Conservation (phyloP, 116 monocot genomes). For the Zostera marina region DNA sequence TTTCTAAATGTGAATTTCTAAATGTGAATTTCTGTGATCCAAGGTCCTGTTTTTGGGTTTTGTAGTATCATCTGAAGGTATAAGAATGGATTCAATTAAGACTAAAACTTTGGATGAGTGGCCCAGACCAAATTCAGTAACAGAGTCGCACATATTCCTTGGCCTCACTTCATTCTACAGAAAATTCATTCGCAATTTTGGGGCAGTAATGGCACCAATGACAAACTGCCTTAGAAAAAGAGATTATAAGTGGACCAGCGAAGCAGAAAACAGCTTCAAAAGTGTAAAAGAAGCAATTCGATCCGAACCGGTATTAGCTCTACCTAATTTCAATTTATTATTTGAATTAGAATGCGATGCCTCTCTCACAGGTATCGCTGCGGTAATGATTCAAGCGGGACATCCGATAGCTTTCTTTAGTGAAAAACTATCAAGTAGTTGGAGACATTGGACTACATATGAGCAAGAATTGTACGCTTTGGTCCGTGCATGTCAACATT, state of each 20-base stretch:
- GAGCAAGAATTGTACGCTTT: constrained; percentile 1
- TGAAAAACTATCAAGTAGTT: constrained; percentile 1
- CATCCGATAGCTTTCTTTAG: not conserved
- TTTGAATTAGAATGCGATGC: constrained; percentile 10
- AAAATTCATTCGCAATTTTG: too few relatives aligned
- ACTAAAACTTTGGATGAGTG: too few relatives aligned
- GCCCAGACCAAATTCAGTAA: too few relatives aligned
- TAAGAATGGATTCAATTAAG: too few relatives aligned
- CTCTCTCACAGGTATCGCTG: not conserved
- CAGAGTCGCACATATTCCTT: too few relatives aligned
- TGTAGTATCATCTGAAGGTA: too few relatives aligned
- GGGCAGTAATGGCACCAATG: not conserved
- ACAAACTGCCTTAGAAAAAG: not conserved
- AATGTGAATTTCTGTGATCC: too few relatives aligned
- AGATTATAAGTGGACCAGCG: not conserved
- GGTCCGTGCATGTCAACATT: constrained; percentile 3
- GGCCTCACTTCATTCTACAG: too few relatives aligned
- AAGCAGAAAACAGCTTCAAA: too few relatives aligned
- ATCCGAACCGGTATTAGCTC: not conserved
- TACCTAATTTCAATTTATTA: not conserved
- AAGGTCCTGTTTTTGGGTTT: too few relatives aligned
- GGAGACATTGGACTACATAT: not conserved
- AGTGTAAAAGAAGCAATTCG: not conserved
- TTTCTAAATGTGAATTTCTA: too few relatives aligned
- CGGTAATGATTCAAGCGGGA: constrained; percentile 2